Conservation (phyloP, 768 basidiomycete species). For the Auricularia cornea region DNA sequence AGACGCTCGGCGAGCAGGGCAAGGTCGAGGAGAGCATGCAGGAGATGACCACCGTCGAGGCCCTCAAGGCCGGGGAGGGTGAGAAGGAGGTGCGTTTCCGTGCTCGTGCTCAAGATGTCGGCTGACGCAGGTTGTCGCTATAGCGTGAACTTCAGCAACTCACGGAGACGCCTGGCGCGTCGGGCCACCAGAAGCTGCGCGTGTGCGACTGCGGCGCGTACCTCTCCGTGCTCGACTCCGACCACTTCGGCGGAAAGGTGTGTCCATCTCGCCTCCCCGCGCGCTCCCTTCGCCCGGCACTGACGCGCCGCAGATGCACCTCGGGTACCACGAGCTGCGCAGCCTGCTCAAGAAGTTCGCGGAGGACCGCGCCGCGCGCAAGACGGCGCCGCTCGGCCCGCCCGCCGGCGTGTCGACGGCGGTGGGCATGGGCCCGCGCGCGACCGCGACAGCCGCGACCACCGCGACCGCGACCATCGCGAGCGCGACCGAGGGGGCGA, state of each 20-base stretch:
- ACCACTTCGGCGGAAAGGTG: conserved; percentile 99
- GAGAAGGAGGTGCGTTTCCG: conserved; percentile 82
- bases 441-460: conserved; percentile 12
- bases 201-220: conserved; percentile 99
- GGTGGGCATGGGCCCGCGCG: conserved; percentile 20
- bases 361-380: conserved; percentile 78
- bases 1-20: conserved; percentile 93
- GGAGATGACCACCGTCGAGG: conserved; percentile 95
- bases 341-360: conserved; percentile 87
- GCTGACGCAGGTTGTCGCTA: background rate
- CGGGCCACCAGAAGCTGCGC: conserved; percentile 98
- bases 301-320: conserved; percentile 71
- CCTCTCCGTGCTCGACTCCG: conserved; percentile 93
- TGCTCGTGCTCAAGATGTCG: conserved; percentile 10
- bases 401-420: conserved; percentile 20
- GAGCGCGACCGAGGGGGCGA: conserved; percentile 43
- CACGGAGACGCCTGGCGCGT: conserved; percentile 96
- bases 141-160: conserved; percentile 91
- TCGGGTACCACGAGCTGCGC: conserved; percentile 96
- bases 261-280: no score
- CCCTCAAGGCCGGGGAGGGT: conserved; percentile 87
- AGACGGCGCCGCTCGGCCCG: conserved; percentile 46
- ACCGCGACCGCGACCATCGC: conserved; percentile 36
- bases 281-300: background rate
- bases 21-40: conserved; percentile 98